These are phyloP conservation scores for Cochlearia excelsa DNA, from an alignment of 345 rosid species.

Conservation along the genomic window DNA sequence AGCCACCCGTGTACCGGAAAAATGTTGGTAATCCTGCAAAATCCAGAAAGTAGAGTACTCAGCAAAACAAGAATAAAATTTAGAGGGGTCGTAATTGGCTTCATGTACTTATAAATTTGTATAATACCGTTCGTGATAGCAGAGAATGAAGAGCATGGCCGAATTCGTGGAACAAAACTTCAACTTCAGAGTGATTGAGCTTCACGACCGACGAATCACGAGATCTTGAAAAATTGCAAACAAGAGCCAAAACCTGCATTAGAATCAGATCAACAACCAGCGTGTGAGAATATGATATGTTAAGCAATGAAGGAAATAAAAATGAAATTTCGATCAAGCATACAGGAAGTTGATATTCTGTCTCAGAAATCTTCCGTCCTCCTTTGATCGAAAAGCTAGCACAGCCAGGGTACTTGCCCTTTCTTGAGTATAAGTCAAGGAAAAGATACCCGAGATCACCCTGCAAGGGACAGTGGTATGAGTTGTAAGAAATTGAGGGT, in stretches of 20 bases:
- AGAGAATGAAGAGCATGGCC: slow-evolving; percentile 95
- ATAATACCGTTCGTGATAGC: slow-evolving; percentile 82
- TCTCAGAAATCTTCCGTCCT: slow-evolving; percentile 71
- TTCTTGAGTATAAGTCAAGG: slow-evolving; percentile 84
- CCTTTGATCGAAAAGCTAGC: slow-evolving; percentile 94
- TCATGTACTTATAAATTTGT: slow-evolving; percentile 15
- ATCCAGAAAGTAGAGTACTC: slow-evolving; percentile 12
- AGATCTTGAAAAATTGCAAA: slow-evolving; percentile 74
- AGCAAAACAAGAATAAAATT: slow-evolving; percentile 24
- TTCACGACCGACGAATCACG: slow-evolving; percentile 52
- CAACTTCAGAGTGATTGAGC: slow-evolving; percentile 87
- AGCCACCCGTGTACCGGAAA: slow-evolving; percentile 88
- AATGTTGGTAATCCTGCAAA: slow-evolving; percentile 88
- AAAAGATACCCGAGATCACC: slow-evolving; percentile 88
- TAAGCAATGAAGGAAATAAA: neutral
- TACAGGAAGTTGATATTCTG: slow-evolving; percentile 96
- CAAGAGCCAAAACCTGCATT: slow-evolving; percentile 81
- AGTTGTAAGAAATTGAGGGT: slow-evolving; percentile 17
- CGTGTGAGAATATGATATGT: neutral
- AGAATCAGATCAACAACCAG: slow-evolving; percentile 23
- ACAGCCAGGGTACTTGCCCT: slow-evolving; percentile 94
- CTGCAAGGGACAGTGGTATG: slow-evolving; percentile 42
- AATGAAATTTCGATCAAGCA: slow-evolving; percentile 19
- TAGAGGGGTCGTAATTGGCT: neutral
- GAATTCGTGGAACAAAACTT: slow-evolving; percentile 93